Evolutionary conservation across 1,284 basidiomycete species (phyloP).

Genomic region (Thecaphora thlaspeos): DNA sequence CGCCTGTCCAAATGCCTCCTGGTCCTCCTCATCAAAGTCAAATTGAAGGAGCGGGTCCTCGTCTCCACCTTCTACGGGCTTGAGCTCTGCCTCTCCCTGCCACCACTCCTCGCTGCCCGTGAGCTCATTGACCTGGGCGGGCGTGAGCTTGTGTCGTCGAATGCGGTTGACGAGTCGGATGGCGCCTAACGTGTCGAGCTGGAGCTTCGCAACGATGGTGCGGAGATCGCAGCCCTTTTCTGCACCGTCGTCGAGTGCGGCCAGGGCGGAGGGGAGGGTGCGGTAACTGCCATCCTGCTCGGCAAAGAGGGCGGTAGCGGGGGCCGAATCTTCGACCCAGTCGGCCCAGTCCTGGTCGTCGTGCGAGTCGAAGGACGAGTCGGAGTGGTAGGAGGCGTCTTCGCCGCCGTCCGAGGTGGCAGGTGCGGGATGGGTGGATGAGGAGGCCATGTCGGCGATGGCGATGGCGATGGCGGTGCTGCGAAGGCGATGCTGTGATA

Average conservation of each 20-base stretch:
- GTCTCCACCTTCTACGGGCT: conserved; percentile 51
- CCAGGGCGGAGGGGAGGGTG: conserved; percentile 25
- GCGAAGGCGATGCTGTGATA: too few relatives aligned
- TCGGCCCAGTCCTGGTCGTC: conserved; percentile 36
- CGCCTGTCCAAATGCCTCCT: background rate
- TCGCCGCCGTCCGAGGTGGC: conserved; percentile 5
- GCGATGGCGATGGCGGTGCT: too few relatives aligned
- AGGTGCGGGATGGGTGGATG: too few relatives aligned
- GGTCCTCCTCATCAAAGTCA: conserved; percentile 35
- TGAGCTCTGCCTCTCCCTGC: conserved; percentile 43
- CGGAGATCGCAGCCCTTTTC: conserved; percentile 43
- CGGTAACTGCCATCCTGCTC: conserved; percentile 8
- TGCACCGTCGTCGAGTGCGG: conserved; percentile 41
- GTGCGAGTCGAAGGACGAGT: conserved; percentile 12
- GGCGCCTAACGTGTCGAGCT: conserved; percentile 48
- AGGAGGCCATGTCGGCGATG: too few relatives aligned
- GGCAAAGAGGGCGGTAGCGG: conserved; percentile 1
- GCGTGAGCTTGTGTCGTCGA: conserved; percentile 18
- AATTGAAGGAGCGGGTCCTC: conserved; percentile 51
- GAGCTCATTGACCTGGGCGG: conserved; percentile 19
- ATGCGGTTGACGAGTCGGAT: conserved; percentile 55
- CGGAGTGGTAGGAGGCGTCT: conserved; percentile 5
- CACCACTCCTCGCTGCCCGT: conserved; percentile 22
- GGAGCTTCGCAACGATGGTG: conserved; percentile 18
- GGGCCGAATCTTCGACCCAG: conserved; percentile 23